Percentiles rank a stretch among this genome's conserved stretches.
Evolutionary conservation across 2,329 filamentous ascomycete species (phyloP).

Genomic region (Sclerotinia subarctica): DNA sequence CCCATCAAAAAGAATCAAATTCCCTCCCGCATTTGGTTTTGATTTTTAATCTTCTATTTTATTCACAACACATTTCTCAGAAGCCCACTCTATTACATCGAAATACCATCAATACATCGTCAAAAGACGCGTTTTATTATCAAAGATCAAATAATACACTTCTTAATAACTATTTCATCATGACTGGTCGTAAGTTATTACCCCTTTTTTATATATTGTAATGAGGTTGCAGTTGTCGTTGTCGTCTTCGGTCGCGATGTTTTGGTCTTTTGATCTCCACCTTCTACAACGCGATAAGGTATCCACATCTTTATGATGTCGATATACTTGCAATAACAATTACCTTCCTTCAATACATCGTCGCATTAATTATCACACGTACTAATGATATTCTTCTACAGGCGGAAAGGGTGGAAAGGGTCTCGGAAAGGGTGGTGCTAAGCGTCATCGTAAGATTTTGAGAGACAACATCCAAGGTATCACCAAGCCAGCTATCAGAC

Average conservation of each 20-base stretch:
- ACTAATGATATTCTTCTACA: conserved; percentile 17
- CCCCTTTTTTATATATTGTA: conserved; percentile 24
- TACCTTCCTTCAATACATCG: conserved; percentile 56
- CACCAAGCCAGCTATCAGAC: conserved; percentile 96
- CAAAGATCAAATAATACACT: conserved; percentile 27
- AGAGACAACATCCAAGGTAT: conserved; percentile 99
- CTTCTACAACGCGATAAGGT: conserved; percentile 19
- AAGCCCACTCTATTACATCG: conserved; percentile 1
- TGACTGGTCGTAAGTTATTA: conserved; percentile 56
- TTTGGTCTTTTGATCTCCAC: background rate
- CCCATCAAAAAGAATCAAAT: conserved; percentile 14
- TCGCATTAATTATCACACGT: conserved; percentile 32
- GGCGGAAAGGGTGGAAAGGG: conserved; percentile 75
- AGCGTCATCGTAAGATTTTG: conserved; percentile 98
- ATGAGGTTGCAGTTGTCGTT: conserved; percentile 44
- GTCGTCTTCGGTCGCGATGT: conserved; percentile 17
- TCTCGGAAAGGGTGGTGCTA: conserved; percentile 96
- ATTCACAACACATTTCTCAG: conserved; percentile 13
- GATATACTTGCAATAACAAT: conserved; percentile 5
- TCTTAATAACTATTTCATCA: conserved; percentile 43
- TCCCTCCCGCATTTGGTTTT: background rate
- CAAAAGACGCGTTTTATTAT: conserved; percentile 25
- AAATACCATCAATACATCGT: conserved; percentile 23
- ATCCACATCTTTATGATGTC: conserved; percentile 9
- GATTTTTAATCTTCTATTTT: conserved; percentile 9